Evolutionary conservation across 106 monocot genomes (phyloP), one percentile per base, ranked within the genome.

Genomic region (Cymbidium sinense): DNA sequence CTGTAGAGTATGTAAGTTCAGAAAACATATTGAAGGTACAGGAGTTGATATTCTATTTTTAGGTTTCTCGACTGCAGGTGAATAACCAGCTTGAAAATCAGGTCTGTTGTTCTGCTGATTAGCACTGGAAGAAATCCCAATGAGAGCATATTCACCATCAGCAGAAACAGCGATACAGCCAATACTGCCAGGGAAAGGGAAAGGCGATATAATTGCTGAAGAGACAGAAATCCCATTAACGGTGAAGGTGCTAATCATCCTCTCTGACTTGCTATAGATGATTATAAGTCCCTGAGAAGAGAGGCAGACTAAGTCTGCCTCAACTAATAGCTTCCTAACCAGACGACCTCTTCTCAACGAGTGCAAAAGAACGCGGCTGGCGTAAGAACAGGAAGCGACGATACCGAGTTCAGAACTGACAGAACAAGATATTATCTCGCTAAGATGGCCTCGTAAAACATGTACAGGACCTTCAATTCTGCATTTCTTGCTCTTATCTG

Each of bases 361-460:
- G 81, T 99, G 99, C 70, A 99, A 79, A 64, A 99, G 77, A 58
- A 99, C 88, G 27, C 89, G 85, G 34, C 86, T 87, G 34, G 75
- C 33, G 29, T 72, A 62, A 43, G 99, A 99, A 65, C 86, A 89
- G 54, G 99, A 95, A 70, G 84, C 95, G 70, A 90, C 77, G 25
- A 95, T 62, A 43, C 95, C 92, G 52, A 90, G 80, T 54, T 95
- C 95, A 74, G 95, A 89, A 82, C 84, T 92, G 41, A 99, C 90
- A 65, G 79, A 77, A 81, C 99, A 99, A 55, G 82, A 90, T 20
- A 83, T 54, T 64, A 99, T 75, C 75, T 89, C 94, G 43, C 90
- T 89, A 55, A 94, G 88, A 90, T 99, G 99, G 21, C 99, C 99
- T 91, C 99, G 87, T 79, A 99, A 58, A 18, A 99, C 90, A 74